Percentiles rank a stretch among this genome's conserved stretches.
Evolutionary conservation across 768 basidiomycete species (phyloP).

Genomic region (Tylopilus subfusipes): DNA sequence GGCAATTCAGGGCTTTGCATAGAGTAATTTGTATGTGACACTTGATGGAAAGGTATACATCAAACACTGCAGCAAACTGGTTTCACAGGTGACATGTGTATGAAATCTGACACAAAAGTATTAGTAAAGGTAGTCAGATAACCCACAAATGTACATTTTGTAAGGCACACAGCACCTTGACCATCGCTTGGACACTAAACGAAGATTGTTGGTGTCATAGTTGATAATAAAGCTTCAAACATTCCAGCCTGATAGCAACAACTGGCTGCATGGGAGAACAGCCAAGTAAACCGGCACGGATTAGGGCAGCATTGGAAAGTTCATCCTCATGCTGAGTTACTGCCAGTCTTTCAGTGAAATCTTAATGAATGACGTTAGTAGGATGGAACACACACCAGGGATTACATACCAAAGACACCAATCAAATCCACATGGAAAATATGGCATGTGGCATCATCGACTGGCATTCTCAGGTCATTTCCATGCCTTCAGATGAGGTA

Average conservation of each 20-base stretch:
- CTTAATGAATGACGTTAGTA: background rate
- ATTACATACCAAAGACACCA: background rate
- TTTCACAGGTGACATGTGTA: background rate
- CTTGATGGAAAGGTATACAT: background rate
- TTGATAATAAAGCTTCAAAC: background rate
- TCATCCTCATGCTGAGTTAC: background rate
- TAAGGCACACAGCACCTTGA: background rate
- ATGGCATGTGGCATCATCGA: background rate
- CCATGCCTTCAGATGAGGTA: background rate
- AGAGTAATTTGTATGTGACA: background rate
- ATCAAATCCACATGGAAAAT: background rate
- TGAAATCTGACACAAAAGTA: background rate
- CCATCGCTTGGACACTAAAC: background rate
- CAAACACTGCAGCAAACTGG: background rate
- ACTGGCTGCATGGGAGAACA: background rate
- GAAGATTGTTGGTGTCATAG: background rate
- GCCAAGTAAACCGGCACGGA: background rate
- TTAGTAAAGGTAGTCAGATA: background rate
- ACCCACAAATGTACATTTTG: background rate
- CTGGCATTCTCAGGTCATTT: too few species aligned
- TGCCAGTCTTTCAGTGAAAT: background rate
- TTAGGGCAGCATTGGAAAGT: background rate
- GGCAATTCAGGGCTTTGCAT: background rate
- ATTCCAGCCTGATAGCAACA: background rate
- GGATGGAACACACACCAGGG: too few species aligned